Conservation (phyloP, 2,329 filamentous ascomycete genomes). For the Periconia macrospinosa region DNA sequence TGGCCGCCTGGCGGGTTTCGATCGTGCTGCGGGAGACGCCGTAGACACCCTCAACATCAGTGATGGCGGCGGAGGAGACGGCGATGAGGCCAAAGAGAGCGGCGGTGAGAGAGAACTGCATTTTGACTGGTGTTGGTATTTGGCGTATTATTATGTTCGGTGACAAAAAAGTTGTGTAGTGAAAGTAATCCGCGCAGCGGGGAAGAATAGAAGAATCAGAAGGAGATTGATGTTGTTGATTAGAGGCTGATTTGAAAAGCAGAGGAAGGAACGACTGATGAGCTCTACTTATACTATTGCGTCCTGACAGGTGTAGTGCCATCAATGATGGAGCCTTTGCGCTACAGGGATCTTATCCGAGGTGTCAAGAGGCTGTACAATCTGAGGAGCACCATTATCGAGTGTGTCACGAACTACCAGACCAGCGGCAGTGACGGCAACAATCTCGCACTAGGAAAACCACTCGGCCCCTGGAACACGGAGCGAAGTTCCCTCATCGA, state of each 20-base stretch:
- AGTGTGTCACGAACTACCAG: neutral
- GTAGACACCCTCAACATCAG: slow-evolving; percentile 18
- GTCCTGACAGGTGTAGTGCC: neutral
- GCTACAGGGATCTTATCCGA: neutral
- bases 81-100: slow-evolving; percentile 20
- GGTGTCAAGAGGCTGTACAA: neutral
- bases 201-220: slow-evolving; percentile 14
- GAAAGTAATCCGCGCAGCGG: slow-evolving; percentile 21
- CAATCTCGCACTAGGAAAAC: neutral
- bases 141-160: neutral
- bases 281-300: neutral
- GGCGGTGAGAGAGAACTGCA: slow-evolving; percentile 16
- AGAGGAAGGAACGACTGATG: neutral
- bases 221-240: neutral
- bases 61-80: slow-evolving; percentile 18
- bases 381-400: neutral
- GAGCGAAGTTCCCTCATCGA: neutral
- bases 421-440: neutral
- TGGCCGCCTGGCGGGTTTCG: slow-evolving; percentile 3
- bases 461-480: neutral
- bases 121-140: slow-evolving; percentile 3
- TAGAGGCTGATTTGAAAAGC: neutral
- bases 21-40: neutral
- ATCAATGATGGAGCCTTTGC: neutral
- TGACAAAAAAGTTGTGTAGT: slow-evolving; percentile 7